These are phyloP conservation scores for Picochlorum sp. DNA, from an alignment of 139 green algal species.

Conservation along the genomic window DNA sequence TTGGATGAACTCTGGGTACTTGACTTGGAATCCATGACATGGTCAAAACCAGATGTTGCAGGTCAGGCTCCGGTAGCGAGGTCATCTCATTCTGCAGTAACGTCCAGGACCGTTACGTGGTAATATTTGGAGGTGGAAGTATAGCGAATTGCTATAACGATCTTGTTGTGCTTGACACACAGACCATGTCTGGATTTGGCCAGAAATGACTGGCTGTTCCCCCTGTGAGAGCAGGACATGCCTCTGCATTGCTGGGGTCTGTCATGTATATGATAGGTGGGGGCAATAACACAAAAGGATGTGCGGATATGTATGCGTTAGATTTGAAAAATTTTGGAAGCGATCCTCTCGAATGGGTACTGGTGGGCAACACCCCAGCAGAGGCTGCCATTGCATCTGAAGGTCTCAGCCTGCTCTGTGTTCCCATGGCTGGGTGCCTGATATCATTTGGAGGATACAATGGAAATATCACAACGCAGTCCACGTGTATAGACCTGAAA, in stretches of 20 bases:
- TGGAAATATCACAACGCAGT: conserved; percentile 48
- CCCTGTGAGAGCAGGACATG: conserved; percentile 62
- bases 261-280: conserved; percentile 80
- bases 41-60: conserved; percentile 19
- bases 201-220: conserved; percentile 38
- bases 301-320: conserved; percentile 75
- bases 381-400: conserved; percentile 32
- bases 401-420: conserved; percentile 34
- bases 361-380: conserved; percentile 30
- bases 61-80: conserved; percentile 43
- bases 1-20: conserved; percentile 59
- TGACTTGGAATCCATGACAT: conserved; percentile 55
- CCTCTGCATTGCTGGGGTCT: conserved; percentile 55
- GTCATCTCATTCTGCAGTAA: conserved; percentile 54
- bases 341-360: conserved; percentile 13
- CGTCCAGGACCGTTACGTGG: conserved; percentile 43
- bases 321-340: conserved; percentile 45
- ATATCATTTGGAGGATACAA: conserved; percentile 72
- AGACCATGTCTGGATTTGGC: conserved; percentile 53
- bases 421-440: conserved; percentile 37
- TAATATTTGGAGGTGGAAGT: conserved; percentile 72
- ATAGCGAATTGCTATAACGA: conserved; percentile 82
- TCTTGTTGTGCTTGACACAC: conserved; percentile 71
- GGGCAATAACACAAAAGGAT: conserved; percentile 79
- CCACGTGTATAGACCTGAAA: conserved; percentile 40